Percentiles rank a stretch among this genome's conserved stretches.
phyloP scores from a whole-genome alignment of 257 asterid species.

The Vinca minor region DNA sequence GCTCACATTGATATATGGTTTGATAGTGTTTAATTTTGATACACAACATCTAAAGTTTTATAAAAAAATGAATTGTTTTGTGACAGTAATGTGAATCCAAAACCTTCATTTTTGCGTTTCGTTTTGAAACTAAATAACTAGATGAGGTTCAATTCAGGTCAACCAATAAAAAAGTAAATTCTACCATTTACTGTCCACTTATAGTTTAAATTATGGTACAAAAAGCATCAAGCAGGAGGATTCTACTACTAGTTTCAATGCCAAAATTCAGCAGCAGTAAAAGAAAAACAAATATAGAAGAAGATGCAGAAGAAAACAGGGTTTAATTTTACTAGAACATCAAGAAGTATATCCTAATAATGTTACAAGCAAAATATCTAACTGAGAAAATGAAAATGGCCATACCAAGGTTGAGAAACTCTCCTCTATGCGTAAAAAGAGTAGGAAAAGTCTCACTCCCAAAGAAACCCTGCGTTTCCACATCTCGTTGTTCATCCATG shows the following conservation, averaged over 20 bases:
- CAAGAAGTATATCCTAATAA: background rate
- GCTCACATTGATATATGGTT: no score
- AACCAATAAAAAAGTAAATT: background rate
- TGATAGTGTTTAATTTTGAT: no score
- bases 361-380: background rate
- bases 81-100: no score
- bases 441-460: background rate
- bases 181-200: no score
- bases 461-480: no score
- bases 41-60: no score
- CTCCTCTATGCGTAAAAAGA: background rate
- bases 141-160: background rate
- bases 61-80: no score
- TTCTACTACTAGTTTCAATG: background rate
- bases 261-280: background rate
- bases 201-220: no score
- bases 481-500: slow-evolving; percentile 7
- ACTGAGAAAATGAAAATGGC: background rate
- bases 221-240: background rate
- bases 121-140: no score
- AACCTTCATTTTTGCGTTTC: no score
- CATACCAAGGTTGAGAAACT: background rate
- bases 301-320: background rate
- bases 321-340: background rate
- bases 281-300: background rate